Base-by-base conservation (phyloP, 805 yeast species). In the Wickerhamomyces subpelliculosus region DNA sequence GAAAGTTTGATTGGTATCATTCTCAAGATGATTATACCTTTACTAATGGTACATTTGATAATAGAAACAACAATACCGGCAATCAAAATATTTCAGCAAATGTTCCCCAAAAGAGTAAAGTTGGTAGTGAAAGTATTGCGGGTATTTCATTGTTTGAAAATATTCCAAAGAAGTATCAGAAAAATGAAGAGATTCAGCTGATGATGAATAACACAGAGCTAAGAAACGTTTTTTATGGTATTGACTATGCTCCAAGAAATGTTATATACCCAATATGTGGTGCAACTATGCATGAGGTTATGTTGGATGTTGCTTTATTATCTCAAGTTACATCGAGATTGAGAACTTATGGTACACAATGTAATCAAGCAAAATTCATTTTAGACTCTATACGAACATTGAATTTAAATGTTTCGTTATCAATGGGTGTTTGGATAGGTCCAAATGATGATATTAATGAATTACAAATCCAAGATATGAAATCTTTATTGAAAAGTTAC, bases 371-470 rank as follows among this genome's bases (percentile, higher is more conserved):
- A 0, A 70, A 65, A 11, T 54, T 58, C 26, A 70, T 79, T 11
- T 55, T 82, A 32, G 70, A 72, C 10, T 72, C 85, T 0, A 72
- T 83, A 10, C 52, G 60, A 28, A 65, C 64, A 4, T 55, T 78
- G 36, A 60, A 70, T 14, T 53, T 80, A 29, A 70, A 78, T 42
- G 64, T 80, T 66, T 72, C 78, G 0, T 47, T 83, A 18, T 57
- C 83, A 0, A 48, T 80, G 41, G 87, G 87, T 1, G 70, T 82
- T 2, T 76, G 84, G 83, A 71, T 80, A 29, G 75, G 78, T 0
- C 44, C 48, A 1, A 62, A 75, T 51, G 61, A 68, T 5, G 54
- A 58, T 4, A 59, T 59, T 7, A 80, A 80, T 42, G 41, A 57
- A 34, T 47, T 56, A 9, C 80, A 80, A 48, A 49, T 81, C 35